These are phyloP conservation scores for Puccinia hordei DNA, from an alignment of 1,284 basidiomycete species.

Conservation along the genomic window DNA sequence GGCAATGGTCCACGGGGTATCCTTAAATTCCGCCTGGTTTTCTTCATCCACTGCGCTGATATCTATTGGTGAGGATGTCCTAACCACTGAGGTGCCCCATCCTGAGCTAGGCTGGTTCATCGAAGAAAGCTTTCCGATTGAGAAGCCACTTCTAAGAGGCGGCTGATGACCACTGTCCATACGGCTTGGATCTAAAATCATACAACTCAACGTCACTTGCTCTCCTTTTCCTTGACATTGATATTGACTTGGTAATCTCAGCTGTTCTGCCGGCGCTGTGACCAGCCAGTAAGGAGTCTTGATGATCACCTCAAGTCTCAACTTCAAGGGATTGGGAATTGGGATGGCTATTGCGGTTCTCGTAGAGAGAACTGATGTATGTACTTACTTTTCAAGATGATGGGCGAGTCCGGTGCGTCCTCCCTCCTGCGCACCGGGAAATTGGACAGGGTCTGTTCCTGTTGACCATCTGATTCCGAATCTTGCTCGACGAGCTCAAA, in stretches of 20 bases:
- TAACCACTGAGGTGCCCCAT: not conserved
- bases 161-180: constrained; percentile 20
- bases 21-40: constrained; percentile 1
- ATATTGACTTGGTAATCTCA: too few species aligned
- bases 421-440: constrained; percentile 23
- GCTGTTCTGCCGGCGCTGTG: not conserved
- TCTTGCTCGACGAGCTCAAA: not conserved
- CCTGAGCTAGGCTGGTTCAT: not conserved
- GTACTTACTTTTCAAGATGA: constrained; percentile 5
- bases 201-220: not conserved
- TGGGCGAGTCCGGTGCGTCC: not conserved
- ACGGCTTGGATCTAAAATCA: not conserved
- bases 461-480: constrained; percentile 24
- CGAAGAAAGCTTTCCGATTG: not conserved
- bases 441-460: not conserved
- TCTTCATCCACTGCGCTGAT: constrained; percentile 31
- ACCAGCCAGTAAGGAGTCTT: not conserved
- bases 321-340: not conserved
- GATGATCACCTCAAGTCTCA: not conserved
- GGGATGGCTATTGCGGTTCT: too few species aligned
- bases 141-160: not conserved
- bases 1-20: constrained; percentile 40
- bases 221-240: not conserved
- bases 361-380: not conserved
- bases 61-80: constrained; percentile 18